phyloP scores from a whole-genome alignment of 805 yeast species.

The Tetrapisispora pingtungensis region DNA sequence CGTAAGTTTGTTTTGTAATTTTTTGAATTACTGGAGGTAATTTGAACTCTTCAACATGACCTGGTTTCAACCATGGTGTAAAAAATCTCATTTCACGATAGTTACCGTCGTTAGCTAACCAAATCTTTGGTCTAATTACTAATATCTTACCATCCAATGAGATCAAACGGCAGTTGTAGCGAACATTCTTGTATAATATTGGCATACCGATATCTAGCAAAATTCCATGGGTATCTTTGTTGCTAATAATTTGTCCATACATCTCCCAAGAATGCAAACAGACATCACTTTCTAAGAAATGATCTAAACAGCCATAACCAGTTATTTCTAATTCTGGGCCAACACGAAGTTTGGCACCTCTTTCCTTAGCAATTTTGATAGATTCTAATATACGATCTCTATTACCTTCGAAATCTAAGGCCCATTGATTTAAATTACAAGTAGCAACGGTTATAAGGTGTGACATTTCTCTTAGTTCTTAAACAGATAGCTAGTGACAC shows the following conservation, averaged over 20 bases:
- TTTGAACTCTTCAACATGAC: constrained; percentile 58
- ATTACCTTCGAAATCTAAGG: constrained; percentile 94
- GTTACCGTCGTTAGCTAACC: constrained; percentile 95
- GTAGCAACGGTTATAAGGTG: constrained; percentile 84
- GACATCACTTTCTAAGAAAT: constrained; percentile 81
- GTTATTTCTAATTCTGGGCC: constrained; percentile 95
- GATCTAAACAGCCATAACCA: constrained; percentile 93
- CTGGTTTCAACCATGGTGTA: constrained; percentile 84
- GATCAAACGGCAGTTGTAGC: constrained; percentile 84
- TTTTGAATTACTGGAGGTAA: constrained; percentile 63
- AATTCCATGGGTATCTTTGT: constrained; percentile 64
- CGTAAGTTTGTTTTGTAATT: constrained; percentile 56
- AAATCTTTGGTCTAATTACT: constrained; percentile 83
- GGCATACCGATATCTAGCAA: constrained; percentile 94
- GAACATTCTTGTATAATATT: constrained; percentile 70
- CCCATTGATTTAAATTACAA: constrained; percentile 97
- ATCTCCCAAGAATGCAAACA: constrained; percentile 92
- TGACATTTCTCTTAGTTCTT: constrained; percentile 52
- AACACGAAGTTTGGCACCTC: constrained; percentile 74
- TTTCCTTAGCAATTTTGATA: constrained; percentile 62
- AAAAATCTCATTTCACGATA: constrained; percentile 96
- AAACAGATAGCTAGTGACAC: too few relatives aligned
- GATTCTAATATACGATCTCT: constrained; percentile 82
- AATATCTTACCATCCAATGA: constrained; percentile 71
- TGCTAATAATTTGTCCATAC: constrained; percentile 63